Evolutionary conservation across 306 rosid genomes (phyloP), one percentile per base, ranked within the genome.

Genomic region (Vigna hirtella): DNA sequence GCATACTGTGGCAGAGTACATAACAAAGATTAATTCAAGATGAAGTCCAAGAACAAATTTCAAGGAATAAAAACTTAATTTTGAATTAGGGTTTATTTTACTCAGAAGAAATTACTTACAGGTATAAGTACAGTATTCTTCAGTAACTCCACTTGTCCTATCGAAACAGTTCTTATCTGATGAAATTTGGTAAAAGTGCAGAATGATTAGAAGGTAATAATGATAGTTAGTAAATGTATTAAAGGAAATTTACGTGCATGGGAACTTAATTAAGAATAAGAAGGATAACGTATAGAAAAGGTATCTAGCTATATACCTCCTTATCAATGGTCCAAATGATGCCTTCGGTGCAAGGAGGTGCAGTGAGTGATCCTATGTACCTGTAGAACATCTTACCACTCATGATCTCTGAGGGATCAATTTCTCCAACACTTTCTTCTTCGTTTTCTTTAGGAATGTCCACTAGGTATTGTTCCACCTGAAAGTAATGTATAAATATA

Each of bases 261-360:
- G 0, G 7, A 34, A 34, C 28, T 64, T 64, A 9, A 63, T 15
- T 7, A 30, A 8, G 45, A 15, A 34, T 64, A 17, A 67, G 18
- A 48, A 63, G 9, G 16, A 53, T 12, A 11, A 16, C 22, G 7
- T 16, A 26, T 14, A 38, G 9, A 9, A 20, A 64, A 58, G 36
- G 3, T 42, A 42, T 42, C 1, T 43, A 43, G 2, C 0, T 18
- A 20, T 18, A 20, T 82, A 90, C 94, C 89, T 87, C 80, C 17
- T 49, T 86, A 58, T 80, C 70, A 20, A 91, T 77, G 59, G 83
- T 82, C 96, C 98, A 91, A 76, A 84, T 81, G 81, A 93, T 85
- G 14, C 93, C 94, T 84, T 88, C 86, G 43, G 86, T 86, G 55
- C 97, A 90, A 58, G 97, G 97, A 68, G 94, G 97, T 47, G 85